A percentile compares a stretch with the other conserved stretches of the same genome.
Evolutionary conservation across 345 rosid genomes (phyloP).

Genomic region (Lagerstroemia speciosa): DNA sequence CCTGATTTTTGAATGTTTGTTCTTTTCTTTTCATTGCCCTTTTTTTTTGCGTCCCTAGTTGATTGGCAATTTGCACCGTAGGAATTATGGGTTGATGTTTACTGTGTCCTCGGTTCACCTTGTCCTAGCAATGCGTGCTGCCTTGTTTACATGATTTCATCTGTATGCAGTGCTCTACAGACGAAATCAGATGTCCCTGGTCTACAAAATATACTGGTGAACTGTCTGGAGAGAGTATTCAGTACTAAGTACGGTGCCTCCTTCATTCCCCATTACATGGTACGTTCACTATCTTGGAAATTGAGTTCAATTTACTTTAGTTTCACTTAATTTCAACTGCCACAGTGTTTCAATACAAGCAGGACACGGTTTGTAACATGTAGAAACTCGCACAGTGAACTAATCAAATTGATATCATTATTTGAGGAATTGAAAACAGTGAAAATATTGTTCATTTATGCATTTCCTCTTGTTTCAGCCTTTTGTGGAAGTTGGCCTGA

Average conservation of each 20-base stretch:
- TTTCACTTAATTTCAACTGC: not conserved
- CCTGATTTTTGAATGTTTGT: not conserved
- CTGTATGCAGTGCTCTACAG: conserved; percentile 53
- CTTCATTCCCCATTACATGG: conserved; percentile 71
- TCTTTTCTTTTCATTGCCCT: not conserved
- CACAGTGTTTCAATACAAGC: not conserved
- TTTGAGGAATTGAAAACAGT: not conserved
- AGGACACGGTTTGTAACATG: not conserved
- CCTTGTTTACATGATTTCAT: not conserved
- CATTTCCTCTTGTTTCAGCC: conserved; percentile 26
- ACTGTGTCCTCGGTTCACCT: not conserved
- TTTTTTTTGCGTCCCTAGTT: not conserved
- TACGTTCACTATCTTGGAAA: conserved; percentile 13
- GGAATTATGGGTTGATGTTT: not conserved
- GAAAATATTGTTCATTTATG: not conserved
- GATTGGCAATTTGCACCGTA: not conserved
- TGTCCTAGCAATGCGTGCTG: not conserved
- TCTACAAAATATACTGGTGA: conserved; percentile 39
- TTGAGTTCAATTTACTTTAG: too few species aligned
- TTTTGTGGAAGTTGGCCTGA: conserved; percentile 65
- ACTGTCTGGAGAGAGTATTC: conserved; percentile 66
- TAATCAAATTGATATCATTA: not conserved
- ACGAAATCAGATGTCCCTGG: conserved; percentile 47
- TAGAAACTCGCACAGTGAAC: too few species aligned
- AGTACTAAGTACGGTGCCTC: conserved; percentile 69